These are phyloP conservation scores for Spergularia bocconei DNA, from an alignment of 148 eudicot species.

Conservation along the genomic window DNA sequence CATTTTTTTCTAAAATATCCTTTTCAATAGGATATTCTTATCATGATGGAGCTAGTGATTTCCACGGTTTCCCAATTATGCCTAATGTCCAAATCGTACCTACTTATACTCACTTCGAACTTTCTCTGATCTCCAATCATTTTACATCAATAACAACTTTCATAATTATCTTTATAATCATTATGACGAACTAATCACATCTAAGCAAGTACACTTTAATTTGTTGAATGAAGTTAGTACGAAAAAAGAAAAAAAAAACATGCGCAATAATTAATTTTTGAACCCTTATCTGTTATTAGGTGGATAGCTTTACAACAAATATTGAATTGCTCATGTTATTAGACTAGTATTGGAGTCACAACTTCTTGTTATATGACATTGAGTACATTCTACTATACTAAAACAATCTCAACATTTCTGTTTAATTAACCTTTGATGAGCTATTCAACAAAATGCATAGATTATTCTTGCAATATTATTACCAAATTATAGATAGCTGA, in stretches of 20 bases:
- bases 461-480: no score
- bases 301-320: no score
- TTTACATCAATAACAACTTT: constrained; percentile 10
- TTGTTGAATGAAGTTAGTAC: constrained; percentile 15
- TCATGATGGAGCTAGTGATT: neutral
- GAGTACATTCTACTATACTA: no score
- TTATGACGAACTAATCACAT: neutral
- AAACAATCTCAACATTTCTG: no score
- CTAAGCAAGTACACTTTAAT: constrained; percentile 7
- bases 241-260: neutral
- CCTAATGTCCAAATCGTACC: constrained; percentile 12
- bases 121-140: constrained; percentile 7
- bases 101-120: neutral
- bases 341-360: no score
- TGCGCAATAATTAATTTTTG: no score
- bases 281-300: no score
- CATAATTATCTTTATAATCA: neutral
- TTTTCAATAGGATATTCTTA: neutral
- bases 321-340: no score
- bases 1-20: neutral
- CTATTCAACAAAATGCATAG: no score
- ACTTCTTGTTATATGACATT: no score
- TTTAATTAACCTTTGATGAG: no score
- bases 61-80: constrained; percentile 17
- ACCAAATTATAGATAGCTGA: no score